phyloP scores from a whole-genome alignment of 495 filamentous ascomycete genomes.

The Articulospora tetracladia region DNA sequence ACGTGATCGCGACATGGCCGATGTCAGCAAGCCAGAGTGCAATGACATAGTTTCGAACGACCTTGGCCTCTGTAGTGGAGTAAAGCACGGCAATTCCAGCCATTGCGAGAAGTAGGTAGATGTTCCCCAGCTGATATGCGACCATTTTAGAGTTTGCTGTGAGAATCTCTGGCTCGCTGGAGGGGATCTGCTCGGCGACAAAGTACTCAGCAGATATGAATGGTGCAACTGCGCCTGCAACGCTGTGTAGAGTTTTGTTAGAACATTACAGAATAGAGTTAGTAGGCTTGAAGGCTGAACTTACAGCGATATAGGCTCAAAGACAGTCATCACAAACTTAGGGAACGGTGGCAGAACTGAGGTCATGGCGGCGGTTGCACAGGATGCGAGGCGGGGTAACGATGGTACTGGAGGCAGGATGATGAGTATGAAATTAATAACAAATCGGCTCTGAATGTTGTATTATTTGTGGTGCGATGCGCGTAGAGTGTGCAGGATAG shows the following conservation, averaged over 20 bases:
- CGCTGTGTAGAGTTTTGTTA: slow-evolving; percentile 27
- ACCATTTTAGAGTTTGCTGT: slow-evolving; percentile 33
- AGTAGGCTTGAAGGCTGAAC: slow-evolving; percentile 10
- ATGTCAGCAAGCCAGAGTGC: slow-evolving; percentile 64
- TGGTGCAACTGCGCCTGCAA: slow-evolving; percentile 53
- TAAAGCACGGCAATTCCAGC: slow-evolving; percentile 58
- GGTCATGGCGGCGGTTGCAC: slow-evolving; percentile 46
- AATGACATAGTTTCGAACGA: slow-evolving; percentile 64
- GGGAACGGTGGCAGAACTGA: slow-evolving; percentile 48
- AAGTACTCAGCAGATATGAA: slow-evolving; percentile 55
- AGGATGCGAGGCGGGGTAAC: no score
- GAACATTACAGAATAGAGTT: not conserved
- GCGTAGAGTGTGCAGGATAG: no score
- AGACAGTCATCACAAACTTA: slow-evolving; percentile 51
- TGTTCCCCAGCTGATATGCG: slow-evolving; percentile 53
- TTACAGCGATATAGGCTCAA: slow-evolving; percentile 70
- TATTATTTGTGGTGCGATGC: no score
- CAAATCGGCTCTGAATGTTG: no score
- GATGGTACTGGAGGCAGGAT: no score
- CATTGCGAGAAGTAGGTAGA: slow-evolving; percentile 62
- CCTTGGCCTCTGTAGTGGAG: slow-evolving; percentile 57
- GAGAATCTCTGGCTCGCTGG: slow-evolving; percentile 21
- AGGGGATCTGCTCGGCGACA: slow-evolving; percentile 53
- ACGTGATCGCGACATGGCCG: slow-evolving; percentile 64
- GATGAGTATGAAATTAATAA: no score